phyloP scores from a whole-genome alignment of 768 basidiomycete species.

The Kwoniella bestiolae region DNA sequence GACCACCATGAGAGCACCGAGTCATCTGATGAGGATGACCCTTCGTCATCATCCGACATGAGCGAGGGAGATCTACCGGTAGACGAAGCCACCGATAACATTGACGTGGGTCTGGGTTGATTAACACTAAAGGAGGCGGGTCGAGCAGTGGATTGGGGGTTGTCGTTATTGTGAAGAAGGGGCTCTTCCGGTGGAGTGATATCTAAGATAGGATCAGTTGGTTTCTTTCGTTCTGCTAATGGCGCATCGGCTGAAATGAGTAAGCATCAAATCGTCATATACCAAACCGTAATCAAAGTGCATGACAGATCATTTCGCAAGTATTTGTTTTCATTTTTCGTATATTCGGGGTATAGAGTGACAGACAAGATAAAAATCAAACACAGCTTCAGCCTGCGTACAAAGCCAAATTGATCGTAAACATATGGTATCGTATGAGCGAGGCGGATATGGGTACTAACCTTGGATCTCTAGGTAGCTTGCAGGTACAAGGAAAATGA shows the following conservation, averaged over 20 bases:
- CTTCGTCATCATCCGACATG: slow-evolving; percentile 50
- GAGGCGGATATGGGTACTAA: slow-evolving; percentile 68
- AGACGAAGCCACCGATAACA: slow-evolving; percentile 15
- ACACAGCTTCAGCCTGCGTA: slow-evolving; percentile 73
- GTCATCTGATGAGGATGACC: slow-evolving; percentile 56
- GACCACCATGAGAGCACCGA: slow-evolving; percentile 61
- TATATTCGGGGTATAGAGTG: slow-evolving; percentile 18
- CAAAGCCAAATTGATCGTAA: slow-evolving; percentile 65
- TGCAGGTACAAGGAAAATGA: slow-evolving; percentile 88
- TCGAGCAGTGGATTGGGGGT: not conserved
- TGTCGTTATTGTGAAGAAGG: not conserved
- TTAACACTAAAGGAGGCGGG: not conserved
- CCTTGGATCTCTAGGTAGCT: slow-evolving; percentile 87
- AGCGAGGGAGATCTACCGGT: slow-evolving; percentile 24
- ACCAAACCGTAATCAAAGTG: not conserved
- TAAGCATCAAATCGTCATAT: not conserved
- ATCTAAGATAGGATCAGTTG: slow-evolving; percentile 1
- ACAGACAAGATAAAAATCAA: slow-evolving; percentile 46
- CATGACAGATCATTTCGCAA: not conserved
- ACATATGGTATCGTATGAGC: slow-evolving; percentile 56
- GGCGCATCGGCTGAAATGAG: no score
- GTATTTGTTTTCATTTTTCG: slow-evolving; percentile 6
- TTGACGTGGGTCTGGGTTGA: slow-evolving; percentile 9
- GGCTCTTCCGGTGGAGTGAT: not conserved
- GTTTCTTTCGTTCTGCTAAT: not conserved